Base-by-base conservation (phyloP, 78 protist genomes). In the Dictyostelium purpureum region DNA sequence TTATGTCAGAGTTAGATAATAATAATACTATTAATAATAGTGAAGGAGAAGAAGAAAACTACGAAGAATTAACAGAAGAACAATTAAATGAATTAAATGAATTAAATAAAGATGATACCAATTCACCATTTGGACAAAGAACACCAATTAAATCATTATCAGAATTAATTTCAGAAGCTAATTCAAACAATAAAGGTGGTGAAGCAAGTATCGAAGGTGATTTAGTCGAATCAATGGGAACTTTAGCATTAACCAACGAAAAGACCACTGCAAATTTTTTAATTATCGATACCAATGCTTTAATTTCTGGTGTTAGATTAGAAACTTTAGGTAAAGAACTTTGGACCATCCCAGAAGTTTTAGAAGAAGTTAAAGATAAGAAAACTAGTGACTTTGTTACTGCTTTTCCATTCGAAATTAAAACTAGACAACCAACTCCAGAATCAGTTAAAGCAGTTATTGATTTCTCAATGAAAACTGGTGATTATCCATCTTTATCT, bases 401-500 rank as follows among this genome's bases (percentile, higher is more conserved):
- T 18, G 21, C 73, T 5, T 81, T 94, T 24, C 94, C 87, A 77
- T 91, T 69, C 16, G 95, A 91, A 37, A 79, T 91, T 59, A 71
- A 91, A 47, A 80, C 90, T 21, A 67, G 65, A 61, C 76, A 88
- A 43, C 96, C 96, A 35, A 52, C 96, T 6, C 78, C 37, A 11
- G 88, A 83, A 45, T 56, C 92, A 12, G 4, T 79, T 24, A 14
- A 40, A 18, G 94, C 93, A 24, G 96, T 93, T 18, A 42, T 71
- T 1, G 78, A 51, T 9, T 94, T 94, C 42, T 40, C 96, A 40
- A 70, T 28, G 56, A 40, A 73, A 76, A 94, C 96, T 43, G 98
- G 98, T 35, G 98, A 96, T 69, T 83, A 38, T 75, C 61, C 71
- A 26, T 21, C 89, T 1, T 56, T 96, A 24, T 94, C 97, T 2